These are phyloP conservation scores for Tulasnella sp. DNA, from an alignment of 768 basidiomycete genomes.

Conservation along the genomic window DNA sequence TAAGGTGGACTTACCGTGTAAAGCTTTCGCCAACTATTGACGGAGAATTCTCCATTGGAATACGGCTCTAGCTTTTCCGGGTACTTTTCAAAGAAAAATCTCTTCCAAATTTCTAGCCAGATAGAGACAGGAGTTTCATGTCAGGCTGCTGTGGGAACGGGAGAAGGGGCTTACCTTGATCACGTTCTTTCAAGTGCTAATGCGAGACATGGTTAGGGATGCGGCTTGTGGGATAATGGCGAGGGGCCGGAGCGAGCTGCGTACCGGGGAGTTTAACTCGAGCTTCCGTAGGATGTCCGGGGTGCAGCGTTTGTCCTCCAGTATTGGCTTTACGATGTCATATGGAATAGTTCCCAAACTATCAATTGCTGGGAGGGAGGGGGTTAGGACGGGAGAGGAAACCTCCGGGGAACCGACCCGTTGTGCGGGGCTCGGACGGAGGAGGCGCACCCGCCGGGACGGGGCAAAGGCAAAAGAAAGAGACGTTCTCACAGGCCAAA, in stretches of 20 bases:
- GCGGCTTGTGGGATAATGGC: too few species aligned
- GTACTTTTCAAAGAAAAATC: conserved; percentile 49
- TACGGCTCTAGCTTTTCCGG: conserved; percentile 42
- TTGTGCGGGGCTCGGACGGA: too few species aligned
- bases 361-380: conserved; percentile 38
- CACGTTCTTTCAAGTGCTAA: conserved; percentile 10
- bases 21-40: conserved; percentile 54
- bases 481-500: conserved; percentile 41
- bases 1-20: conserved; percentile 43
- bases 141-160: not conserved
- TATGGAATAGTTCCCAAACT: conserved; percentile 48
- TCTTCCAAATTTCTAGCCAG: conserved; percentile 21
- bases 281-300: conserved; percentile 55
- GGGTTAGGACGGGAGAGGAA: not conserved
- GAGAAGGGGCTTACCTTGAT: conserved; percentile 11
- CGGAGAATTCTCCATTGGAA: conserved; percentile 30
- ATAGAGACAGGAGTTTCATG: conserved; percentile 28
- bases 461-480: not conserved
- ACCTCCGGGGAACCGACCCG: too few species aligned
- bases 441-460: too few species aligned
- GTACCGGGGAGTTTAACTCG: conserved; percentile 58
- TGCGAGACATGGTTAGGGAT: too few species aligned
- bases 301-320: conserved; percentile 46
- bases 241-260: too few species aligned
- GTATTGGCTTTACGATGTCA: conserved; percentile 55